Evolutionary conservation across 768 basidiomycete genomes (phyloP).

Genomic region (Coprinopsis cinerea): DNA sequence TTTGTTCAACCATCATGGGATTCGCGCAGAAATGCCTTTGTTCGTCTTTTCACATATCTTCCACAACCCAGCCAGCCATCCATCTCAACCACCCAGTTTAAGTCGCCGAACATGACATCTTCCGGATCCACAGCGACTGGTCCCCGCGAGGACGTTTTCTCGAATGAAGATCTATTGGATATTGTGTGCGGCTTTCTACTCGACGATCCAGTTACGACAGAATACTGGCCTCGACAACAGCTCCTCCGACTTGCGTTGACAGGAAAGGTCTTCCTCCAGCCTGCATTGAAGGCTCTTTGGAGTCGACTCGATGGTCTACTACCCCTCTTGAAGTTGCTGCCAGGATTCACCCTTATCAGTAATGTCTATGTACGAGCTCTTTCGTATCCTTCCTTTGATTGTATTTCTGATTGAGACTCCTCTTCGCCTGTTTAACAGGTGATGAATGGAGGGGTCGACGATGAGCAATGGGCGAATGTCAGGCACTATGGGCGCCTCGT

Average conservation of each 20-base stretch:
- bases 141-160: not conserved
- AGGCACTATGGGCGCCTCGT: not conserved
- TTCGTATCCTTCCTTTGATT: not conserved
- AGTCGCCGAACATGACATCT: not conserved
- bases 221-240: not conserved
- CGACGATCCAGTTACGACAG: not conserved
- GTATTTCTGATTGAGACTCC: not conserved
- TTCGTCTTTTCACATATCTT: not conserved
- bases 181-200: not conserved
- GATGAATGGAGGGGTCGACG: not conserved
- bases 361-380: not conserved
- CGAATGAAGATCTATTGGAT: slow-evolving; percentile 1
- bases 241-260: not conserved
- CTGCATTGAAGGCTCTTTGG: not conserved
- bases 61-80: no score
- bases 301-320: not conserved
- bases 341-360: not conserved
- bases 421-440: not conserved
- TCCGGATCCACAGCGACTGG: not conserved
- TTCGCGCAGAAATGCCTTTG: not conserved
- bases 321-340: not conserved
- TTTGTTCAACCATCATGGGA: not conserved
- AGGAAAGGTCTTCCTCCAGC: not conserved
- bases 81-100: not conserved
- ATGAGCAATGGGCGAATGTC: not conserved